Evolutionary conservation across 1,139 yeast species (phyloP), one percentile per base, ranked within the genome.

Genomic region (Pichia sp.): DNA sequence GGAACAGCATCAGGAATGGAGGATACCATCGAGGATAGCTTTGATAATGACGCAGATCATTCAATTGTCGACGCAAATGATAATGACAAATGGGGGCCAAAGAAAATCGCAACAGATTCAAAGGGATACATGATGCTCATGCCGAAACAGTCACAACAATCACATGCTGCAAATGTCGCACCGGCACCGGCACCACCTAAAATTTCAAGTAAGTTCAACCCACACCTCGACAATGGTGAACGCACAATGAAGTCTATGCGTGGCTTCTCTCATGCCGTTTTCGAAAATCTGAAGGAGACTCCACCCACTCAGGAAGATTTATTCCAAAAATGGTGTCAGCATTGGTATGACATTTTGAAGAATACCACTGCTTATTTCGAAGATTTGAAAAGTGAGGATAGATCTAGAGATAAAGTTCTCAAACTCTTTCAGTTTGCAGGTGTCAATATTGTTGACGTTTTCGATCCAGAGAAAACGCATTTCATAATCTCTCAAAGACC

Each of bases 401-500:
- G 40, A 5, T 35, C 41, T 22, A 52, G 47, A 33, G 49, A 45
- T 14, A 54, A 50, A 36, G 51, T 52, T 15, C 15, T 47, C 3
- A 45, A 48, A 30, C 36, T 58, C 19, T 58, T 57, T 31, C 42
- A 42, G 18, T 55, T 46, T 40, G 50, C 55, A 10, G 54, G 56
- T 5, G 56, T 56, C 16, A 49, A 39, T 12, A 38, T 52, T 4
- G 22, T 47, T n/a, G 39, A 44, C 11, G 27, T 41, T 11, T 58
- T 57, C 37, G 60, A 55, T 34, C 57, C 60, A 1, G 39, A 46
- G 3, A 40, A 37, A 21, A 52, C 50, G 3, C 58, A 58, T 43
- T 53, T 58, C 34, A 47, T 88, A 23, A 72, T 88, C 21, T 77
- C 94, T n/a, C 69, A 78, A 47, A 66, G 79, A 37, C 53, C 67